Conservation (phyloP, 2,329 filamentous ascomycete species). For the Colletotrichum sp. region DNA sequence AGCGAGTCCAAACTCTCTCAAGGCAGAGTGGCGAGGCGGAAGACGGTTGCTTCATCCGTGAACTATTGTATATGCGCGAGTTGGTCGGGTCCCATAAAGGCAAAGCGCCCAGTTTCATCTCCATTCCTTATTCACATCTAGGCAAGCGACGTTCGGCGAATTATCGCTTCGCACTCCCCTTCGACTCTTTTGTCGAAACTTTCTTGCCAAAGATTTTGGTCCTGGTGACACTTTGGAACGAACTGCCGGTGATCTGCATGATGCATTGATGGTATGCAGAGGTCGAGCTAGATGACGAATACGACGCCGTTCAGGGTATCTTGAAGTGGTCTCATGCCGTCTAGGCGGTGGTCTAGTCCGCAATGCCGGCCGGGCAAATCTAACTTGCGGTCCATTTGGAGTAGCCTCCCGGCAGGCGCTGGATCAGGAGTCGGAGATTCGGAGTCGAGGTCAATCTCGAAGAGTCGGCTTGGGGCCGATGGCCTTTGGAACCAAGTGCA, state of each 20-base stretch:
- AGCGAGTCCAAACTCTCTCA: neutral
- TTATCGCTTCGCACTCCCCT: neutral
- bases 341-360: neutral
- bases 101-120: neutral
- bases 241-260: neutral
- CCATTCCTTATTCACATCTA: neutral
- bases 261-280: neutral
- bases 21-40: neutral
- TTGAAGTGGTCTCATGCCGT: neutral
- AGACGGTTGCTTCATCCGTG: neutral
- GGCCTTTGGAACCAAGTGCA: neutral
- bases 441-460: neutral
- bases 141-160: neutral
- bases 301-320: neutral
- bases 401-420: neutral
- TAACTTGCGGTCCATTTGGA: neutral
- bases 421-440: neutral
- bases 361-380: neutral
- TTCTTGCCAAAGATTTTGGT: neutral
- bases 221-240: neutral
- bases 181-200: neutral
- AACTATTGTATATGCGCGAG: neutral
- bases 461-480: neutral
- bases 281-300: neutral
- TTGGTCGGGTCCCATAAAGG: neutral